phyloP scores from a whole-genome alignment of 2,329 filamentous ascomycete species.

The Capronia americana region DNA sequence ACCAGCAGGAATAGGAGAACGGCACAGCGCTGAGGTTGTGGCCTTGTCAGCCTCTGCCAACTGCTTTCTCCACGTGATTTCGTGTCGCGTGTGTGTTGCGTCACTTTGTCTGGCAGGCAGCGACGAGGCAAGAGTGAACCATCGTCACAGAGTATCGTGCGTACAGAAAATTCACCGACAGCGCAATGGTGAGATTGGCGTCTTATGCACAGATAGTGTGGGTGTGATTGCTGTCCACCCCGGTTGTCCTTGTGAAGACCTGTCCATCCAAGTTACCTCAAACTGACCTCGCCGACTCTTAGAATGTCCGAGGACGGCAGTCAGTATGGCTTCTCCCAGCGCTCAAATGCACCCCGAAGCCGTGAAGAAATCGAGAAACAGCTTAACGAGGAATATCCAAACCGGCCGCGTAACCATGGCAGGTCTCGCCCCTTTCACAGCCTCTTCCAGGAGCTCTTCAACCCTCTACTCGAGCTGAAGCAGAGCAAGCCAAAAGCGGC shows the following conservation, averaged over 20 bases:
- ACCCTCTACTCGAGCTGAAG: constrained; percentile 78
- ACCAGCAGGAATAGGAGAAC: constrained; percentile 14
- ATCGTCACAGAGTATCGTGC: neutral
- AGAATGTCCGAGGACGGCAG: constrained; percentile 33
- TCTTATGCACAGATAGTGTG: neutral
- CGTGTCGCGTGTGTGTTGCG: neutral
- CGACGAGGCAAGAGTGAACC: neutral
- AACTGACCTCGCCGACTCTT: neutral
- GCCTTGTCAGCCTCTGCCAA: neutral
- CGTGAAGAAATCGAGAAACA: constrained; percentile 47
- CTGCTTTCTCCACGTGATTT: neutral
- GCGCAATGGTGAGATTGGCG: neutral
- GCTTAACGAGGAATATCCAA: constrained; percentile 70
- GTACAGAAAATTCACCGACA: neutral
- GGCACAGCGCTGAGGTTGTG: neutral
- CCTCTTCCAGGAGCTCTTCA: constrained; percentile 78
- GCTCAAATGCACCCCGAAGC: constrained; percentile 10
- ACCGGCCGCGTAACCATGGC: constrained; percentile 79
- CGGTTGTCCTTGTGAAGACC: neutral
- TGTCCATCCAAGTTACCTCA: neutral
- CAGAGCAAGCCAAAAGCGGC: constrained; percentile 75
- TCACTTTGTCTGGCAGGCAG: constrained; percentile 3
- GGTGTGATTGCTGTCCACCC: neutral
- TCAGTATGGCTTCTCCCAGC: constrained; percentile 19
- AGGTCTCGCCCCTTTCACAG: constrained; percentile 83